A percentile compares a stretch with the other conserved stretches of the same genome.
Conservation (phyloP, 2,329 filamentous ascomycete genomes). For the Gliomastix tumulicola region DNA sequence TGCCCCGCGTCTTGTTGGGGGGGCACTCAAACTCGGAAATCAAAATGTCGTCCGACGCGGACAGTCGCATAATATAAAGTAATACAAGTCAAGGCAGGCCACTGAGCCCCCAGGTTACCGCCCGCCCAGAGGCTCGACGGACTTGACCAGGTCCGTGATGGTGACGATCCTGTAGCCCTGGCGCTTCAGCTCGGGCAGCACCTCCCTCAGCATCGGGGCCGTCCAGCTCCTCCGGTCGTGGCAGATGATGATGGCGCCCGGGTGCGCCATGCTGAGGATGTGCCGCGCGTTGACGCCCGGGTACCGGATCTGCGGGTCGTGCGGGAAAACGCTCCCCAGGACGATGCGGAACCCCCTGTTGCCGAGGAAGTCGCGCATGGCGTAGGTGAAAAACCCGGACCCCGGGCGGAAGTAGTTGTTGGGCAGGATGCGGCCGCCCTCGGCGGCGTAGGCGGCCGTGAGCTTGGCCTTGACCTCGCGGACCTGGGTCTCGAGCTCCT, state of each 20-base stretch:
- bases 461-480: slow-evolving; percentile 55
- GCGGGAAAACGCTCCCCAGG: slow-evolving; percentile 81
- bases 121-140: slow-evolving; percentile 17
- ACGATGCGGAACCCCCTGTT: slow-evolving; percentile 64
- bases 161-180: slow-evolving; percentile 68
- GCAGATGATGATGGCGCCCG: slow-evolving; percentile 76
- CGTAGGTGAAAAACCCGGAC: slow-evolving; percentile 70
- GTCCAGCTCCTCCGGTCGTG: slow-evolving; percentile 85
- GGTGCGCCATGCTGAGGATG: slow-evolving; percentile 70
- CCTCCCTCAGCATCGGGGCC: slow-evolving; percentile 64
- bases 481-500: slow-evolving; percentile 57
- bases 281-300: slow-evolving; percentile 67
- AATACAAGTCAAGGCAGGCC: too few relatives aligned
- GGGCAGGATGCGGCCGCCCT: slow-evolving; percentile 31
- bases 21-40: too few relatives aligned
- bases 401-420: slow-evolving; percentile 75
- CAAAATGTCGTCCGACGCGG: too few relatives aligned
- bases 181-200: slow-evolving; percentile 63
- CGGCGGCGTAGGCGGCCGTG: slow-evolving; percentile 44
- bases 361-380: slow-evolving; percentile 57
- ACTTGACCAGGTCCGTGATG: slow-evolving; percentile 57
- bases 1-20: too few relatives aligned
- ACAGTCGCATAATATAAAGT: neutral
- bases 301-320: slow-evolving; percentile 78
- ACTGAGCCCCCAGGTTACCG: slow-evolving; percentile 3